Percentiles rank a stretch among this genome's conserved stretches.
Conservation (phyloP, 371 early-diverging fungal genomes). For the Furculomyces boomerangus region DNA sequence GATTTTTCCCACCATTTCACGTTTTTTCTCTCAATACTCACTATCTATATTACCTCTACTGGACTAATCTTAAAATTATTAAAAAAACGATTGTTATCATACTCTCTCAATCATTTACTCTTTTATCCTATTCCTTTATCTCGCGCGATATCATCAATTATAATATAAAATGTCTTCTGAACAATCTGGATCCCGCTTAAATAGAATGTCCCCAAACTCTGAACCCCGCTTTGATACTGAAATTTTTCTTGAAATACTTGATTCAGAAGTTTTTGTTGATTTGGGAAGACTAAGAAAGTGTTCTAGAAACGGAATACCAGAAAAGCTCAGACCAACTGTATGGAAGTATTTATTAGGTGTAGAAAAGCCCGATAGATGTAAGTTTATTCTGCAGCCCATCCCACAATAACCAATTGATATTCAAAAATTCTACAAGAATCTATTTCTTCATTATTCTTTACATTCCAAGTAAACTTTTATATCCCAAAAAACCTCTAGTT, state of each 20-base stretch:
- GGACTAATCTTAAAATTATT: too few relatives aligned
- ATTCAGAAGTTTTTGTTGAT: slow-evolving; percentile 76
- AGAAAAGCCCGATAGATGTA: slow-evolving; percentile 70
- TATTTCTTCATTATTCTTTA: too few relatives aligned
- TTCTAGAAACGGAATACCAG: slow-evolving; percentile 75
- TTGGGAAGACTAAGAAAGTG: slow-evolving; percentile 59
- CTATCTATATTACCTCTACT: too few relatives aligned
- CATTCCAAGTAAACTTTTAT: neutral
- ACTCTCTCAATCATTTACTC: too few relatives aligned
- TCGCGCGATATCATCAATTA: too few relatives aligned
- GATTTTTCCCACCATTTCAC: too few relatives aligned
- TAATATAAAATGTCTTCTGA: slow-evolving; percentile 1
- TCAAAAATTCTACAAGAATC: too few relatives aligned
- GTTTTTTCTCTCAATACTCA: too few relatives aligned
- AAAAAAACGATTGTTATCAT: too few relatives aligned
- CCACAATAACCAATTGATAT: too few relatives aligned
- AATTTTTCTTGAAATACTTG: slow-evolving; percentile 50
- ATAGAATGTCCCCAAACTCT: neutral
- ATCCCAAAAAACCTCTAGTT: neutral
- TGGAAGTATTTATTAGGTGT: slow-evolving; percentile 84
- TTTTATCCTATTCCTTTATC: too few relatives aligned
- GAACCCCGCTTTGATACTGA: neutral
- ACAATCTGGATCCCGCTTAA: neutral
- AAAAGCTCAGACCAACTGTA: slow-evolving; percentile 65
- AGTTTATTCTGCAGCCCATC: slow-evolving; percentile 12